These are phyloP conservation scores for Huiozyma sinensis DNA, from an alignment of 805 yeast species.

Conservation along the genomic window DNA sequence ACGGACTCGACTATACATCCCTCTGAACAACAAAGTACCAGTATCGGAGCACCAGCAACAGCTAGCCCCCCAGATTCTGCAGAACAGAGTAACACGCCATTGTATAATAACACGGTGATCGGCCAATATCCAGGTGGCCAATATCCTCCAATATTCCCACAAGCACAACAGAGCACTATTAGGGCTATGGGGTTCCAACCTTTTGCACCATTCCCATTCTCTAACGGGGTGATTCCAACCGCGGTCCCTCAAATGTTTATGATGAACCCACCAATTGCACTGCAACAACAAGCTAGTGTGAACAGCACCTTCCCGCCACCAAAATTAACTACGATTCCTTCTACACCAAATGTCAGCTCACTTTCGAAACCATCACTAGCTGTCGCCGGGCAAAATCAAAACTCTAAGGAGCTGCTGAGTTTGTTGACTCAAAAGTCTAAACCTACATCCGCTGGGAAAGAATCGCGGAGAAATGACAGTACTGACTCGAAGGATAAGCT, in stretches of 20 bases:
- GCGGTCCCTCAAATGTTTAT: conserved; percentile 2
- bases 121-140: not conserved
- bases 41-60: not conserved
- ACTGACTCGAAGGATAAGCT: not conserved
- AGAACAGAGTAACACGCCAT: not conserved
- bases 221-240: conserved; percentile 13
- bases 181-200: conserved; percentile 17
- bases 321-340: not conserved
- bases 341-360: conserved; percentile 32
- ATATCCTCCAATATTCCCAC: conserved; percentile 3
- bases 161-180: conserved; percentile 5
- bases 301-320: not conserved
- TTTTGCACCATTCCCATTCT: conserved; percentile 27
- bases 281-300: conserved; percentile 2
- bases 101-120: not conserved
- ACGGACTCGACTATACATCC: not conserved
- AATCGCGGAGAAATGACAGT: not conserved
- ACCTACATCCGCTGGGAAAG: not conserved
- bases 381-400: conserved; percentile 6
- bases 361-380: conserved; percentile 30
- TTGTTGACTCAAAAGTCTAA: conserved; percentile 19
- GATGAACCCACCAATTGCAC: conserved; percentile 2
- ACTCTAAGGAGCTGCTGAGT: conserved; percentile 27
- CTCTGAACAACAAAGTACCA: not conserved
- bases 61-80: not conserved